Percentiles rank a stretch among this genome's conserved stretches.
phyloP scores from a whole-genome alignment of 2,329 filamentous ascomycete genomes.

The Claviceps paspali region DNA sequence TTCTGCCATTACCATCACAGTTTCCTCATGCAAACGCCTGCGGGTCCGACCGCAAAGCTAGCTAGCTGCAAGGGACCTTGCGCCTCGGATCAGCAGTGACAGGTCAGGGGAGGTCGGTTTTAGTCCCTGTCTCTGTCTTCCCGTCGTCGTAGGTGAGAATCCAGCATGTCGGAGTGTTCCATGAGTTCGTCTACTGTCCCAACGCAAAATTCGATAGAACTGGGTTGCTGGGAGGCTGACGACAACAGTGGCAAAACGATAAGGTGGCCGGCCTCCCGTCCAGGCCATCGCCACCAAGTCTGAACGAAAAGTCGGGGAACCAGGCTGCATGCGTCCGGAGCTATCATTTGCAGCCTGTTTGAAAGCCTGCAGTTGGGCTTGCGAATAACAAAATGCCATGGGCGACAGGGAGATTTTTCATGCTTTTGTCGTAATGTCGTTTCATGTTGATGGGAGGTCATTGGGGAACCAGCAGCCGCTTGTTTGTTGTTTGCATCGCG shows the following conservation, averaged over 20 bases:
- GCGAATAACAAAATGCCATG: background rate
- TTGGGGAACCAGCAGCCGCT: background rate
- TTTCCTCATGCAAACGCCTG: conserved; percentile 1
- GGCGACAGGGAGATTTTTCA: background rate
- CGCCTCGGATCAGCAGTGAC: background rate
- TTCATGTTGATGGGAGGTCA: background rate
- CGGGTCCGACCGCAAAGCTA: no score
- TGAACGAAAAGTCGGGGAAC: conserved; percentile 1
- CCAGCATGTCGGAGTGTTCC: background rate
- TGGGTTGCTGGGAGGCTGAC: background rate
- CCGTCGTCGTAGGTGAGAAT: background rate
- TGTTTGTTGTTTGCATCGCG: background rate
- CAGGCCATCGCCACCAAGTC: no score
- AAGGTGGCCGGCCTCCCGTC: background rate
- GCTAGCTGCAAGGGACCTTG: background rate
- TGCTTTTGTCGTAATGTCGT: background rate
- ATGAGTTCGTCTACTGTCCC: background rate
- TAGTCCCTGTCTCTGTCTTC: background rate
- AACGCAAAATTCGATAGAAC: no score
- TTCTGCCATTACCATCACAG: background rate
- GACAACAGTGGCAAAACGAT: background rate
- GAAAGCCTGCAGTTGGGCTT: background rate
- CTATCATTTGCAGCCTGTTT: background rate
- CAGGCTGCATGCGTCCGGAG: conserved; percentile 1
- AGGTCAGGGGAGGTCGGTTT: background rate